Evolutionary conservation across 345 rosid genomes (phyloP).

Genomic region (Euclidium syriacum): DNA sequence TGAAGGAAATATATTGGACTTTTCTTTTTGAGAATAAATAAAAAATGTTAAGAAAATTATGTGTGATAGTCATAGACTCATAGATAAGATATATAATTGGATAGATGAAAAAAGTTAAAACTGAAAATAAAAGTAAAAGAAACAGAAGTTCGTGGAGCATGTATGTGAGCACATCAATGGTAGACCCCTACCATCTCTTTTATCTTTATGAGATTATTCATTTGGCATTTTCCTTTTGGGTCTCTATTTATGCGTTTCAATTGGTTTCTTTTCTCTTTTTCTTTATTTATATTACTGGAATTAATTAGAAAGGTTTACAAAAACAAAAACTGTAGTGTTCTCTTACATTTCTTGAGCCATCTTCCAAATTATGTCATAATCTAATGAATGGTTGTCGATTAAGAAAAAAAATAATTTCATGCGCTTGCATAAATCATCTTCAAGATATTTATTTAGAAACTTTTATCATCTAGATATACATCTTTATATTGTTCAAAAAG

Average conservation of each 20-base stretch:
- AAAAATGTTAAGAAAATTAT: conserved; percentile 5
- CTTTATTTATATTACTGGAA: neutral
- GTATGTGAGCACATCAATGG: conserved; percentile 25
- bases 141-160: conserved; percentile 31
- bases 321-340: neutral
- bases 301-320: neutral
- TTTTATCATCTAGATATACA: neutral
- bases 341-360: neutral
- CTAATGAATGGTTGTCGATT: neutral
- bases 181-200: conserved; percentile 20
- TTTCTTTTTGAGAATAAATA: neutral
- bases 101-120: neutral
- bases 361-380: neutral
- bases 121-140: conserved; percentile 5
- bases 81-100: conserved; percentile 22
- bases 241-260: conserved; percentile 3
- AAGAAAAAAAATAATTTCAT: neutral
- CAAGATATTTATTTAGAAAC: conserved; percentile 7
- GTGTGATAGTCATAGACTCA: conserved; percentile 13
- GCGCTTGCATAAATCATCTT: neutral
- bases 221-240: conserved; percentile 31
- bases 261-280: conserved; percentile 11
- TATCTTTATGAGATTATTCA: conserved; percentile 22
- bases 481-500: too few species aligned
- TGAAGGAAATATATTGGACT: conserved; percentile 3